phyloP scores from a whole-genome alignment of 768 basidiomycete species.

The Collybia mongolica region DNA sequence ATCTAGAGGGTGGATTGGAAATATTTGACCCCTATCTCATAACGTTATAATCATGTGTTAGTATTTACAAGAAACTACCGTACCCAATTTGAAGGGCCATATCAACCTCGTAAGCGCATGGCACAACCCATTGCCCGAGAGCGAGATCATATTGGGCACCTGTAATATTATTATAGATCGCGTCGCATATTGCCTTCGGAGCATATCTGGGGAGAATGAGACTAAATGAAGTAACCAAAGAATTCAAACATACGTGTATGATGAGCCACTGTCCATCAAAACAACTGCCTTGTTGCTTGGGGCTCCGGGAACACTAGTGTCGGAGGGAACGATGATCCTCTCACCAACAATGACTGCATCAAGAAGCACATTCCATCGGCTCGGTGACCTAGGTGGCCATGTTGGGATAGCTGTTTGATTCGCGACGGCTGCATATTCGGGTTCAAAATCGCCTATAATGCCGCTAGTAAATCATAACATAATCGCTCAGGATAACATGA shows the following conservation, averaged over 20 bases:
- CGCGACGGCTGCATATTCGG: constrained; percentile 58
- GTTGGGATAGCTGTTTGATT: constrained; percentile 63
- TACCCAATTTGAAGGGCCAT: constrained; percentile 80
- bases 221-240: background rate
- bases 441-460: constrained; percentile 62
- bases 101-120: constrained; percentile 73
- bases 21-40: constrained; percentile 60
- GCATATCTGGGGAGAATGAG: constrained; percentile 54
- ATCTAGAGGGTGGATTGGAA: constrained; percentile 80
- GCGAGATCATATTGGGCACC: constrained; percentile 58
- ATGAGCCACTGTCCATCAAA: constrained; percentile 79
- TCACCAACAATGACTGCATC: constrained; percentile 68
- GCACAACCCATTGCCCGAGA: constrained; percentile 67
- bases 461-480: background rate
- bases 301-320: constrained; percentile 50
- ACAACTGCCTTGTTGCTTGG: constrained; percentile 73
- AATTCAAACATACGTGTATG: constrained; percentile 59
- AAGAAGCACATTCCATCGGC: constrained; percentile 74
- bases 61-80: constrained; percentile 18
- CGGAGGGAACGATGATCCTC: constrained; percentile 46
- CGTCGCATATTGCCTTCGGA: constrained; percentile 58
- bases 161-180: constrained; percentile 66
- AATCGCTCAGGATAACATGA: background rate
- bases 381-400: constrained; percentile 64
- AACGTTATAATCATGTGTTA: constrained; percentile 1